Conservation (phyloP, 1,139 yeast genomes). For the Yamadazyma diospyri region DNA sequence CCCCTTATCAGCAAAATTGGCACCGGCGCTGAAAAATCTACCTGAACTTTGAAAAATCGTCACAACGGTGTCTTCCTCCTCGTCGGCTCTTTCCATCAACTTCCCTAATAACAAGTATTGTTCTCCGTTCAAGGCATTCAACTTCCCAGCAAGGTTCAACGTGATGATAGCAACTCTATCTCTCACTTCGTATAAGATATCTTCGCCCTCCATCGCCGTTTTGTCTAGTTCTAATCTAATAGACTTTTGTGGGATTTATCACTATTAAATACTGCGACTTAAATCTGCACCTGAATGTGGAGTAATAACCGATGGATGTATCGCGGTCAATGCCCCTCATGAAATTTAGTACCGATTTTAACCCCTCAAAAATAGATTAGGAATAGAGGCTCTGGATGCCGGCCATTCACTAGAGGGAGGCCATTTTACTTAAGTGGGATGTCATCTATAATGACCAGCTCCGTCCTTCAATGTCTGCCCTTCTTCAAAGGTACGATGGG, state of each 20-base stretch:
- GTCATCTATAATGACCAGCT: too few relatives aligned
- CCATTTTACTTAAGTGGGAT: too few relatives aligned
- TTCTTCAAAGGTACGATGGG: too few relatives aligned
- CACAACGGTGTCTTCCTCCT: constrained; percentile 59
- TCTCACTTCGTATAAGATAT: constrained; percentile 49
- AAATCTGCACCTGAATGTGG: neutral
- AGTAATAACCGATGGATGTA: too few relatives aligned
- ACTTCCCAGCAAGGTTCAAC: constrained; percentile 56
- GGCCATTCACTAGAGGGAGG: too few relatives aligned
- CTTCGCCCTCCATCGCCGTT: constrained; percentile 16
- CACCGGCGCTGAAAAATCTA: constrained; percentile 82
- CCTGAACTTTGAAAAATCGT: constrained; percentile 76
- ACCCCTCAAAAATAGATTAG: too few relatives aligned
- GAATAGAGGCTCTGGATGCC: too few relatives aligned
- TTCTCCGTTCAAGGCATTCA: constrained; percentile 66
- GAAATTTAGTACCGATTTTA: too few relatives aligned
- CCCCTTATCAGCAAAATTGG: constrained; percentile 50
- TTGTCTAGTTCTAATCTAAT: neutral
- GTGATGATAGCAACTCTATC: constrained; percentile 64
- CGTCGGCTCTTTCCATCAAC: constrained; percentile 60
- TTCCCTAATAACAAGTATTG: constrained; percentile 66
- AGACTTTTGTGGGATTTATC: too few relatives aligned
- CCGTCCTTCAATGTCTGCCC: too few relatives aligned
- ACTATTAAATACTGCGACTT: too few relatives aligned
- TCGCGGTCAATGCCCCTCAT: neutral